These are phyloP conservation scores for Oligophagozyma castellii DNA, from an alignment of 1,139 yeast species.

Conservation along the genomic window DNA sequence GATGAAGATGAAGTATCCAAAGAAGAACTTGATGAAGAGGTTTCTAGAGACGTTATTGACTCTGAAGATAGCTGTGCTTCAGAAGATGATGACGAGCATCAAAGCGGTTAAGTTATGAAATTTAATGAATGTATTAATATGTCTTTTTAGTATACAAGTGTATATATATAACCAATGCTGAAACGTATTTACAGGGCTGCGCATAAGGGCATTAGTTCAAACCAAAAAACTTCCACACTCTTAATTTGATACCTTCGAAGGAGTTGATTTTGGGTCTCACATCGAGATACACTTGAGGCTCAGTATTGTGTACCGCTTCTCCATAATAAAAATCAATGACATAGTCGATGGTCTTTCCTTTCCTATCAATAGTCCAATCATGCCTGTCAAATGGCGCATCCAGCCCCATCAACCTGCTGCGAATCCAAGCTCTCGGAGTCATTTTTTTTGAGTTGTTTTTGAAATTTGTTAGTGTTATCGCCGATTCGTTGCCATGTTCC, in stretches of 20 bases:
- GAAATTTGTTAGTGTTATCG: constrained; percentile 71
- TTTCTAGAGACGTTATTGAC: constrained; percentile 3
- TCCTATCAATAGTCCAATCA: constrained; percentile 86
- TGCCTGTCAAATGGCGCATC: constrained; percentile 88
- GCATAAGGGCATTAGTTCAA: constrained; percentile 8
- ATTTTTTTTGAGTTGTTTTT: constrained; percentile 76
- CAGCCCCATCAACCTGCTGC: constrained; percentile 44
- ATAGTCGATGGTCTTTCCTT: constrained; percentile 74
- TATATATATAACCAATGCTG: neutral
- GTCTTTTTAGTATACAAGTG: neutral
- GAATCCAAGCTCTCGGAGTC: constrained; percentile 82
- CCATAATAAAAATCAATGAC: constrained; percentile 82
- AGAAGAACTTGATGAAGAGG: constrained; percentile 10
- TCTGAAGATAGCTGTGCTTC: constrained; percentile 4
- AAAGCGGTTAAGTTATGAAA: constrained; percentile 1
- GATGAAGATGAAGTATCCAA: constrained; percentile 6
- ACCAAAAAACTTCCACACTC: constrained; percentile 50
- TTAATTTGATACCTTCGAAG: constrained; percentile 63
- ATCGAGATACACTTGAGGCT: constrained; percentile 64
- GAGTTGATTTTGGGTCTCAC: constrained; percentile 82
- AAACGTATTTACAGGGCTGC: constrained; percentile 1
- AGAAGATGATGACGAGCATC: constrained; percentile 3
- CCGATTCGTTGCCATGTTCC: constrained; percentile 63
- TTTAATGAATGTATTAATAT: neutral
- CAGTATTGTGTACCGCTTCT: constrained; percentile 31